Evolutionary conservation across 1,139 yeast species (phyloP), one percentile per base, ranked within the genome.

Genomic region (Magnusiomyces sp.): DNA sequence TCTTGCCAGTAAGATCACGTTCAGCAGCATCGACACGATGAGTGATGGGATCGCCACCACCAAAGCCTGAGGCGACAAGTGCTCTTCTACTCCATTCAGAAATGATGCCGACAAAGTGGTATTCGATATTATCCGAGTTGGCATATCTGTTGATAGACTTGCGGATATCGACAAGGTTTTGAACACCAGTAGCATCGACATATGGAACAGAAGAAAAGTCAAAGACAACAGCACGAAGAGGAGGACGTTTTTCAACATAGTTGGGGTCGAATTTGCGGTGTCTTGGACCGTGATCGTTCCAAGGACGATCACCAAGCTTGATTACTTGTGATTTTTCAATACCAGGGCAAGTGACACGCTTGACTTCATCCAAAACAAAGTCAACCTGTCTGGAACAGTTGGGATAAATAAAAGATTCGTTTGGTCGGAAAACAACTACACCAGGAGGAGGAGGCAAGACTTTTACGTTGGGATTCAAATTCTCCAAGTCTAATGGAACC

Each of bases 371-470:
- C 43, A 81, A 70, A 33, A 90, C 75, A 38, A 68, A 66, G 59
- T 89, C 96, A 45, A 79, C 73, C 66, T 84, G 95, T 55, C 76
- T 71, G 0, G 95, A 81, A 47, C 85, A 75, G 64, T 89, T 89
- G 48, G 95, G 82, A 67, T 88, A 89, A 1, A 86, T 77, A 67
- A 86, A 85, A 9, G 89, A 72, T 60, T 89, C 97, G 38, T 81
- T 71, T 46, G 95, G 87, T 60, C 94, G 77, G 71, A 83, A 89
- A 4, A 89, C 95, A 53, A 89, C 61, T 14, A 89, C 90, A 23
- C 97, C 96, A 1, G 92, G 89, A 37, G 97, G 96, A 17, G 97
- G 95, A 2, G 89, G 84, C 34, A 66, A 66, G 7, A 90, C 78
- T 1, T 69, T 63, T 31, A 88, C 68, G 29, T 74, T 76, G 2